Base-by-base conservation (phyloP, 2,329 filamentous ascomycete genomes). In the Trichoderma guizhouense region DNA sequence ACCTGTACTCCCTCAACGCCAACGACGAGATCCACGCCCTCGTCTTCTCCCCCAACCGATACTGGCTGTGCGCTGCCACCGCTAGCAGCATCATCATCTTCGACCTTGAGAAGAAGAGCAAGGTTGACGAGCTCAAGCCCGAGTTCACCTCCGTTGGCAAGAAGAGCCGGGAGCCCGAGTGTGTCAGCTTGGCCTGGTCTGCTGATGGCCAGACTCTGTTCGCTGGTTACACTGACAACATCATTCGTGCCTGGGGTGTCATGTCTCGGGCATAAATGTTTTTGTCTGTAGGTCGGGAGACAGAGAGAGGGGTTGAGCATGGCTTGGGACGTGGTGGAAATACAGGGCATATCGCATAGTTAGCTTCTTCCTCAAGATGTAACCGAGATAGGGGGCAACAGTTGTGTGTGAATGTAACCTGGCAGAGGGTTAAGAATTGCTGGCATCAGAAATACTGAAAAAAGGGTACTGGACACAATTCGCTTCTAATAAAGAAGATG, bases 91-190 rank as follows among this genome's bases (percentile, higher is more conserved):
- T 99, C 91, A 98, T 98, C 91, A 98, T 99, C 90, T 99, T 99
- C 88, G 96, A 99, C 83, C 91, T 99, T 79, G 96, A 99, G 94
- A 99, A 99, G 95, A 99, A 99, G 95, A 97, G 92, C 92, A 98
- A 98, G 93, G 95, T 98, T 83, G 95, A 98, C 82, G 96, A 98
- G 91, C 92, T 99, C 86, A 98, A 97, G 92, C 95, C 95, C 79
- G 96, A 99, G 86, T 98, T 96, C 89, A 89, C 94, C 83, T 97
- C 94, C 84, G 92, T 94, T 84, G 93, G 95, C 88, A 97, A 97
- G 94, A 98, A 98, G 94, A 94, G 92, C 91, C 91, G 95, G 84
- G 95, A 98, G 87, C 96, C 96, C 80, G 95, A 98, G 92, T 98
- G 95, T 86, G 92, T 99, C 82, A 94, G 90, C 84, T 90, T 99